Evolutionary conservation across 805 yeast species (phyloP).

Genomic region (Metschnikowia rubicola): DNA sequence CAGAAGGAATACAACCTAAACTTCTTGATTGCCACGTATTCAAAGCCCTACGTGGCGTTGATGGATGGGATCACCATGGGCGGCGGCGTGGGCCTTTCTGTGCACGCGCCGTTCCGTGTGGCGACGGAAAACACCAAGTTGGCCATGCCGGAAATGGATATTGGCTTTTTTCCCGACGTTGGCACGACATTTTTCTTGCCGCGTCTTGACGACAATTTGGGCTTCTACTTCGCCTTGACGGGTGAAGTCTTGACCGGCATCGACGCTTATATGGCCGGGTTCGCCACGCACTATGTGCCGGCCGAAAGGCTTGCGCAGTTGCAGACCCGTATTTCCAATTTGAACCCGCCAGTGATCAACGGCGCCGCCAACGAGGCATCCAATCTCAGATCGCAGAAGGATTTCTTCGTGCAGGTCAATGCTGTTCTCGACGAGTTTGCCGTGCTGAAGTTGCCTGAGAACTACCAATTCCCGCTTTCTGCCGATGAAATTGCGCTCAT

Average conservation of each 20-base stretch:
- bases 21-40: slow-evolving; percentile 73
- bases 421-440: slow-evolving; percentile 76
- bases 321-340: slow-evolving; percentile 59
- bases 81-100: slow-evolving; percentile 91
- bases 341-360: slow-evolving; percentile 43
- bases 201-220: slow-evolving; percentile 74
- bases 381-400: slow-evolving; percentile 25
- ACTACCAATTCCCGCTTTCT: slow-evolving; percentile 56
- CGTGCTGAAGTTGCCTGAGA: slow-evolving; percentile 56
- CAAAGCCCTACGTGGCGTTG: slow-evolving; percentile 81
- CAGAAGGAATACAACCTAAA: slow-evolving; percentile 77
- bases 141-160: slow-evolving; percentile 98
- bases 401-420: slow-evolving; percentile 58
- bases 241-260: slow-evolving; percentile 74
- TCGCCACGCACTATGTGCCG: slow-evolving; percentile 87
- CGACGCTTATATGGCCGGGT: slow-evolving; percentile 80
- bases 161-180: slow-evolving; percentile 95
- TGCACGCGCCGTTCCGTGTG: slow-evolving; percentile 87
- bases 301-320: slow-evolving; percentile 60
- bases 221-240: slow-evolving; percentile 82
- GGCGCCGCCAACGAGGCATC: slow-evolving; percentile 23
- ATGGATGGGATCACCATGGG: slow-evolving; percentile 97
- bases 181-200: slow-evolving; percentile 91
- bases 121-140: slow-evolving; percentile 88
- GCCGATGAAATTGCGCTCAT: slow-evolving; percentile 58